A percentile compares a stretch with the other conserved stretches of the same genome.
These are phyloP conservation scores for Bimuria novae-zelandiae DNA, from an alignment of 2,329 filamentous ascomycete genomes.

Conservation along the genomic window DNA sequence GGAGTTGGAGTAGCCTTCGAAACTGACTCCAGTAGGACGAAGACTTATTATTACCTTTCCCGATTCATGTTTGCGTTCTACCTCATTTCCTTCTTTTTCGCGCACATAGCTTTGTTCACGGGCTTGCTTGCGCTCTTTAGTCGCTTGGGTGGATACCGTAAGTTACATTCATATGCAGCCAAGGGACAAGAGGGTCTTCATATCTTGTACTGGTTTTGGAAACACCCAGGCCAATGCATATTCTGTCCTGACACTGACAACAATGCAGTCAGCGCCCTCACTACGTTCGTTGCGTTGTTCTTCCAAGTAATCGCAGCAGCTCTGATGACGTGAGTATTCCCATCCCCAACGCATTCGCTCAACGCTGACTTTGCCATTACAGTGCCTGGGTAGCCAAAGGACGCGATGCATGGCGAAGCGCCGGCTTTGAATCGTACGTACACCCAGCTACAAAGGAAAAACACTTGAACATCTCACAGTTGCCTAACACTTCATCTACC, in stretches of 20 bases:
- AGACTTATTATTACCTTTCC: conserved; percentile 81
- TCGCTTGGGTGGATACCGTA: conserved; percentile 66
- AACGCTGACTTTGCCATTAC: conserved; percentile 12
- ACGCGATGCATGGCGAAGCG: conserved; percentile 66
- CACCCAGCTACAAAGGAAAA: no score
- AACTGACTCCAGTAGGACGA: conserved; percentile 33
- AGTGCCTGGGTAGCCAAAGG: conserved; percentile 72
- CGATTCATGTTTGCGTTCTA: conserved; percentile 93
- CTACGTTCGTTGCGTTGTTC: conserved; percentile 65
- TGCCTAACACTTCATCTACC: no score
- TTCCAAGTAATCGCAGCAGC: conserved; percentile 69
- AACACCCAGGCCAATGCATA: no score
- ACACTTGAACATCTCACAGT: no score
- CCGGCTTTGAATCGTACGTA: conserved; percentile 57
- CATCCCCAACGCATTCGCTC: not conserved
- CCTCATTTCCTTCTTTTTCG: conserved; percentile 82
- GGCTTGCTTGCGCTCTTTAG: conserved; percentile 72
- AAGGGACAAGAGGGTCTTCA: not conserved
- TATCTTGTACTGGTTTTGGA: no score
- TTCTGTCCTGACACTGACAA: not conserved
- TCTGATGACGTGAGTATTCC: conserved; percentile 72
- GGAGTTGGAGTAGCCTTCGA: not conserved
- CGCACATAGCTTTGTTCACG: conserved; percentile 67
- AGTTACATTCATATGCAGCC: not conserved
- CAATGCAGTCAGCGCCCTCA: conserved; percentile 58